Conservation (phyloP, 345 rosid genomes). For the Trapa bicornis region DNA sequence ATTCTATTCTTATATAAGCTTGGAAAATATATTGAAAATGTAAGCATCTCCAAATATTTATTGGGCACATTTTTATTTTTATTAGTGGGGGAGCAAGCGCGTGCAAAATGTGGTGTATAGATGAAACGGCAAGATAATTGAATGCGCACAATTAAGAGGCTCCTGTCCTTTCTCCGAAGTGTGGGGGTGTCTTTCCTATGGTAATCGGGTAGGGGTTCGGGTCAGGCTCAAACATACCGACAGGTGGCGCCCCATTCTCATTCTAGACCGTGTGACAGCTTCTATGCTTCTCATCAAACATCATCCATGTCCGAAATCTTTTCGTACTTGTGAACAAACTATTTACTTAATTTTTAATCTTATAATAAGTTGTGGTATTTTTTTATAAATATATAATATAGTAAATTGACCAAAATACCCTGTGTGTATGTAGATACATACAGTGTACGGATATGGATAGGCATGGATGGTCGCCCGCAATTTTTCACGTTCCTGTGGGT, state of each 20-base stretch:
- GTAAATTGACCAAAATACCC: background rate
- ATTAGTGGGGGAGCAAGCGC: background rate
- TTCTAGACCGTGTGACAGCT: background rate
- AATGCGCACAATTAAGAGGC: background rate
- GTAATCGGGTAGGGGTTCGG: no score
- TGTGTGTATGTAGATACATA: background rate
- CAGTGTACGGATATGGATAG: background rate
- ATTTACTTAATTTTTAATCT: no score
- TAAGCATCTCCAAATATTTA: no score
- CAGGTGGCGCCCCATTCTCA: background rate
- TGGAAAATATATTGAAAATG: no score
- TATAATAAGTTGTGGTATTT: no score
- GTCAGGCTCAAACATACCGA: background rate
- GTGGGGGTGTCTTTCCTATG: background rate
- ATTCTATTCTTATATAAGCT: no score
- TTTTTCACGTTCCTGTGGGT: background rate
- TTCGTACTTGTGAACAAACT: no score
- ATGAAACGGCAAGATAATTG: background rate
- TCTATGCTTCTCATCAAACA: background rate
- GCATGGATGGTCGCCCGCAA: background rate
- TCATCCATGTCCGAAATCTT: background rate
- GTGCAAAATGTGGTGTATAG: background rate
- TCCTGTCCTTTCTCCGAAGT: background rate
- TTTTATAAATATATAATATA: no score
- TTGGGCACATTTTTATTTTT: no score